Percentiles rank a stretch among this genome's conserved stretches.
Conservation (phyloP, 352 stramenopile species). For the Phytophthora colocasiae region DNA sequence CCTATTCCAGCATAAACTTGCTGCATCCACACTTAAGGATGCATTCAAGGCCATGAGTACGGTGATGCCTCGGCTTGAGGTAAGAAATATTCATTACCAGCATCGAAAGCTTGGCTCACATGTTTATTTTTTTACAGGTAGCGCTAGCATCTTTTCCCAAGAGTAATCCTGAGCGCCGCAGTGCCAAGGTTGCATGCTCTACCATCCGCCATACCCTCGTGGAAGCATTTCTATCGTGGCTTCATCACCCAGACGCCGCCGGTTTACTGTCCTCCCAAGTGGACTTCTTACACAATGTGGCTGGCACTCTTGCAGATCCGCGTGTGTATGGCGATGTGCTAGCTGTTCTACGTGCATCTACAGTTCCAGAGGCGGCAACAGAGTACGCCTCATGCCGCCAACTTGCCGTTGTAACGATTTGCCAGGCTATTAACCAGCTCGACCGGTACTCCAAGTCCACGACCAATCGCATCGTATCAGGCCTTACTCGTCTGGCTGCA, state of each 20-base stretch:
- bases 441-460: constrained; percentile 82
- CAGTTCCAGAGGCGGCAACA: constrained; percentile 34
- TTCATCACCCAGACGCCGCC: constrained; percentile 54
- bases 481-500: constrained; percentile 56
- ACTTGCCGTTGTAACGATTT: constrained; percentile 45
- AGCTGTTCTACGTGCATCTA: constrained; percentile 39
- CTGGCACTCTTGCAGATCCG: constrained; percentile 75
- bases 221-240: constrained; percentile 70
- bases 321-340: constrained; percentile 75
- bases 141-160: constrained; percentile 34
- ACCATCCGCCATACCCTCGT: constrained; percentile 66
- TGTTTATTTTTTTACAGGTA: constrained; percentile 16
- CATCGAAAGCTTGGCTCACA: neutral
- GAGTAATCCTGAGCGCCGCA: constrained; percentile 46
- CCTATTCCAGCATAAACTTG: constrained; percentile 45
- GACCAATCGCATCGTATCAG: constrained; percentile 59
- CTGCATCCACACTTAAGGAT: constrained; percentile 33
- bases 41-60: constrained; percentile 46
- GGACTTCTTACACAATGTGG: constrained; percentile 64
- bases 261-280: constrained; percentile 39
- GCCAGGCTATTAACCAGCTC: constrained; percentile 62
- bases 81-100: constrained; percentile 11
- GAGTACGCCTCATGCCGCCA: constrained; percentile 41
- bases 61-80: constrained; percentile 71
- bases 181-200: constrained; percentile 63